Percentiles rank a stretch among this genome's conserved stretches.
phyloP scores from a whole-genome alignment of 2,329 filamentous ascomycete genomes.

The Cladosporium halotolerans region DNA sequence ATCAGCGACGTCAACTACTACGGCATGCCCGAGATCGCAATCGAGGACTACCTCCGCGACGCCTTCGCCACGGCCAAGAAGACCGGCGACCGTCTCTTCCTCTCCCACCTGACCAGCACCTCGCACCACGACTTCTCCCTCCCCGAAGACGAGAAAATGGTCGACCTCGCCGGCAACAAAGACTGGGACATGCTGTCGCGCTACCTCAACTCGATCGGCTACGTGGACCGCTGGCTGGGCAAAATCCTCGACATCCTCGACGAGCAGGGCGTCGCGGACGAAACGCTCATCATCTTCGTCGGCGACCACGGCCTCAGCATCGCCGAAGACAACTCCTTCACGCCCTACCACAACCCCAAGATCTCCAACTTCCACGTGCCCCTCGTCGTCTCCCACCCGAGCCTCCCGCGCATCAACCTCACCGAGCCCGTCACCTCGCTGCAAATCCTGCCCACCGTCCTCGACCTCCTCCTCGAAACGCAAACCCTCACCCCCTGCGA shows the following conservation, averaged over 20 bases:
- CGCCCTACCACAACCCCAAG: conserved; percentile 40
- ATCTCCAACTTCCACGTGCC: conserved; percentile 41
- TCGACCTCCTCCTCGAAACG: conserved; percentile 40
- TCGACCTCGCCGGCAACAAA: conserved; percentile 1
- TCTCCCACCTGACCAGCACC: conserved; percentile 33
- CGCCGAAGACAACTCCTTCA: conserved; percentile 33
- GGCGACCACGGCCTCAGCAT: conserved; percentile 39
- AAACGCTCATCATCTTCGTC: conserved; percentile 42
- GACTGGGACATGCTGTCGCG: conserved; percentile 27
- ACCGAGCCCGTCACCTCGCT: conserved; percentile 36
- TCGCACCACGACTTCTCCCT: conserved; percentile 41
- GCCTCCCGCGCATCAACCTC: conserved; percentile 37
- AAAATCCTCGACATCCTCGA: conserved; percentile 38
- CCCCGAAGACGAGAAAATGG: conserved; percentile 21
- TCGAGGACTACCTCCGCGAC: conserved; percentile 36
- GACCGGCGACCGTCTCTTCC: conserved; percentile 30
- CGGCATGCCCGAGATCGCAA: conserved; percentile 37
- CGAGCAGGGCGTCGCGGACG: conserved; percentile 38
- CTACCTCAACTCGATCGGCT: conserved; percentile 39
- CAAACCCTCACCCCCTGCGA: conserved; percentile 33
- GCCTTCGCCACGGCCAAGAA: conserved; percentile 27
- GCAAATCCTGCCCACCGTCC: conserved; percentile 41
- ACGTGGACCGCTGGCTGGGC: conserved; percentile 36
- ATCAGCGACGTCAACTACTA: conserved; percentile 37
- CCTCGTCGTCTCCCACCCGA: conserved; percentile 40